Evolutionary conservation across 305 asterid genomes (phyloP).

Genomic region (Fraxinus paxiana): DNA sequence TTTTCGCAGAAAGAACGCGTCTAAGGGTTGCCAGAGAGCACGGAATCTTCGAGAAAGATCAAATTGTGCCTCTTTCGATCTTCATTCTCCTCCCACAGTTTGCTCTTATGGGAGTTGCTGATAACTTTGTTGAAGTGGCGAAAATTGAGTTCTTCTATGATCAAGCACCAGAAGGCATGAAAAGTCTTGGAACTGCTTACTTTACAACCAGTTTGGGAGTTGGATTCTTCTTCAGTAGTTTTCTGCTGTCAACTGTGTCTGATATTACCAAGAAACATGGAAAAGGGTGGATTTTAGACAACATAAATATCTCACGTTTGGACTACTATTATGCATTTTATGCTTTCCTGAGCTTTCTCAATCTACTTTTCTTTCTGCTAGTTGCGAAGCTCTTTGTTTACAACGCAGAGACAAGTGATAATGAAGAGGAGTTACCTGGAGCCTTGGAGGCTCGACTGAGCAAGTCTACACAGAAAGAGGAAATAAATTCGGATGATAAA

Average conservation of each 20-base stretch:
- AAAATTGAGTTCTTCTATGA: slow-evolving; percentile 67
- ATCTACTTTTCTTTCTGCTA: slow-evolving; percentile 45
- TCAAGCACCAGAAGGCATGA: slow-evolving; percentile 71
- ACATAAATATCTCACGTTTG: slow-evolving; percentile 50
- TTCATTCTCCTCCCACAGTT: slow-evolving; percentile 61
- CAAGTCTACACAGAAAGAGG: background rate
- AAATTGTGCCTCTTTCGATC: slow-evolving; percentile 46
- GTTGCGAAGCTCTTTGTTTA: slow-evolving; percentile 51
- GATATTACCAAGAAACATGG: slow-evolving; percentile 44
- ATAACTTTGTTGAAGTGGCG: slow-evolving; percentile 56
- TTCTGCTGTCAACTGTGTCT: slow-evolving; percentile 53
- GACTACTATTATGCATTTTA: slow-evolving; percentile 58
- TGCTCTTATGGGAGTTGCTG: slow-evolving; percentile 52
- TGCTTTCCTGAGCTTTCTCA: slow-evolving; percentile 43
- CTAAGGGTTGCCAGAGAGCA: slow-evolving; percentile 42
- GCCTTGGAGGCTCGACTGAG: slow-evolving; percentile 8
- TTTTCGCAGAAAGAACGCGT: slow-evolving; percentile 42
- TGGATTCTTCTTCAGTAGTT: slow-evolving; percentile 56
- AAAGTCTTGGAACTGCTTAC: slow-evolving; percentile 70
- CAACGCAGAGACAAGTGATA: slow-evolving; percentile 29
- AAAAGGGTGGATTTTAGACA: slow-evolving; percentile 60
- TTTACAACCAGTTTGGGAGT: slow-evolving; percentile 56
- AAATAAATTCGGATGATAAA: background rate
- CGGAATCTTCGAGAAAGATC: slow-evolving; percentile 25
- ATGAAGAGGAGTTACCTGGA: slow-evolving; percentile 24